These are phyloP conservation scores for Phytopythium ostracodes DNA, from an alignment of 352 stramenopile genomes.

Conservation along the genomic window DNA sequence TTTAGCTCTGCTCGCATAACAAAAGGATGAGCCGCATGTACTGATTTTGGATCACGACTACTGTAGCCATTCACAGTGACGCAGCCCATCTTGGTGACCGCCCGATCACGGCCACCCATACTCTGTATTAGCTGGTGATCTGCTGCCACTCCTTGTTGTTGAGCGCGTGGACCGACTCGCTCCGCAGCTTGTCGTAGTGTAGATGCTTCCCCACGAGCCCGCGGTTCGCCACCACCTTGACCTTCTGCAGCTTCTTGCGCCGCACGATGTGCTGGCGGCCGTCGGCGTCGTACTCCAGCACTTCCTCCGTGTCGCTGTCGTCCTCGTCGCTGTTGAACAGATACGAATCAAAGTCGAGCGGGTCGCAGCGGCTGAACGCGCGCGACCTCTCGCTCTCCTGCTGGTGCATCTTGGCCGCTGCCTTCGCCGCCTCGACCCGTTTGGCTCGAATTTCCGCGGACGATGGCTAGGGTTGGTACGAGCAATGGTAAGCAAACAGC, in stretches of 20 bases:
- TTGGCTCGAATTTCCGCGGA: conserved; percentile 21
- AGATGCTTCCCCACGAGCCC: conserved; percentile 54
- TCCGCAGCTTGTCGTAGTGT: conserved; percentile 55
- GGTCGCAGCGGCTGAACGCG: conserved; percentile 34
- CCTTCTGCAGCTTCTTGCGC: conserved; percentile 15
- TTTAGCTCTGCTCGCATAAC: too few species aligned
- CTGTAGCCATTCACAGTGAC: too few species aligned
- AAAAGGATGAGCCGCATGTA: too few species aligned
- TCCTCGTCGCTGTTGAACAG: conserved; percentile 52
- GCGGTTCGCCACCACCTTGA: conserved; percentile 32
- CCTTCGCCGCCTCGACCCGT: conserved; percentile 14
- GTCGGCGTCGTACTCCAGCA: conserved; percentile 37
- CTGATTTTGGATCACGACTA: too few species aligned
- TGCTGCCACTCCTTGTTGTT: conserved; percentile 64
- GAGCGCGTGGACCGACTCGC: conserved; percentile 40
- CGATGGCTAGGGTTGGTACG: conserved; percentile 17
- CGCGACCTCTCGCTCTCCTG: conserved; percentile 17
- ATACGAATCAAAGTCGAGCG: conserved; percentile 43
- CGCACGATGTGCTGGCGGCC: conserved; percentile 35
- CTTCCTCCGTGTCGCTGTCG: conserved; percentile 40
- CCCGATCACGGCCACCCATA: too few species aligned
- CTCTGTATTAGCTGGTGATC: conserved; percentile 40
- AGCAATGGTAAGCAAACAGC: too few species aligned
- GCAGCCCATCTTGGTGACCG: too few species aligned
- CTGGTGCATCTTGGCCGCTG: conserved; percentile 17